phyloP scores from a whole-genome alignment of 23 red algal species.

The Gracilaria vermiculophylla region DNA sequence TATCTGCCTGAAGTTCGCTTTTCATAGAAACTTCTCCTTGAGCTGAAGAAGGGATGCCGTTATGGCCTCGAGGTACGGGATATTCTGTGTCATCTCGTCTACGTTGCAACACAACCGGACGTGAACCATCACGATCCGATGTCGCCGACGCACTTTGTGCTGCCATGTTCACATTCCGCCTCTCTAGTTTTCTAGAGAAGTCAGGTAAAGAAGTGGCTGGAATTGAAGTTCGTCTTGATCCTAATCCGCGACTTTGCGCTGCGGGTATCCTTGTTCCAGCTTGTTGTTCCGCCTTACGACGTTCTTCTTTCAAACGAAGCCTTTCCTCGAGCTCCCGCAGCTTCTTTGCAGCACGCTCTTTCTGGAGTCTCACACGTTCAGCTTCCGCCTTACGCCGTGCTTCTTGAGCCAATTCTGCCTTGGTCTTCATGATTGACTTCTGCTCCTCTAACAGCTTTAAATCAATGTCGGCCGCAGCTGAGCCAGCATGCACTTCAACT shows the following conservation, averaged over 20 bases:
- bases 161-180: not conserved
- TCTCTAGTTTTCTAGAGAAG: not conserved
- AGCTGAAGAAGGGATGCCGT: not conserved
- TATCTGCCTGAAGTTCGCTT: not conserved
- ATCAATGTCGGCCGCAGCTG: conserved; percentile 6
- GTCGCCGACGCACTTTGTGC: not conserved
- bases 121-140: not conserved
- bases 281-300: not conserved
- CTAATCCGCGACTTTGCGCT: not conserved
- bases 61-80: not conserved
- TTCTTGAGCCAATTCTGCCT: conserved; percentile 56
- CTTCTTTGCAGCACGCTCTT: conserved; percentile 47
- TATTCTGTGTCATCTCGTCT: not conserved
- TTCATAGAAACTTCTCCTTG: too few species aligned
- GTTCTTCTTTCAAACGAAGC: conserved; percentile 39
- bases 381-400: conserved; percentile 39
- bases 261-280: not conserved
- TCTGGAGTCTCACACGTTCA: conserved; percentile 49
- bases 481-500: not conserved
- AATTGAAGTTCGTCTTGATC: not conserved
- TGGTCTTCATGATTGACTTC: conserved; percentile 47
- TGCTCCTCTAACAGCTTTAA: conserved; percentile 36
- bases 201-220: not conserved
- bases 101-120: conserved; percentile 22
- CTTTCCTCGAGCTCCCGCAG: conserved; percentile 54